These are phyloP conservation scores for Thielaviopsis musarum DNA, from an alignment of 2,329 filamentous ascomycete genomes.

Conservation along the genomic window DNA sequence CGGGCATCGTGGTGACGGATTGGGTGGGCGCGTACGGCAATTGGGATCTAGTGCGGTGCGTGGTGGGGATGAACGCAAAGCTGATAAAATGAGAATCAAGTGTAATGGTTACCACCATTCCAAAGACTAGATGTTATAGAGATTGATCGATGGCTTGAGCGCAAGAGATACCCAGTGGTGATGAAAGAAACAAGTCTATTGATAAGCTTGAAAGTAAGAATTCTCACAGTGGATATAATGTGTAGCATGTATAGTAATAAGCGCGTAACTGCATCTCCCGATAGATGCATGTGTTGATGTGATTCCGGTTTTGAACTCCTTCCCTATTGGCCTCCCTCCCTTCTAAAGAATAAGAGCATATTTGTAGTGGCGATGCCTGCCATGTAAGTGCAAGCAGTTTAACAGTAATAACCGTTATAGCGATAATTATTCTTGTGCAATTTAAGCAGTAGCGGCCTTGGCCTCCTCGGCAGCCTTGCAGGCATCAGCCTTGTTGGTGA, in stretches of 20 bases:
- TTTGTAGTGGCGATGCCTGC: background rate
- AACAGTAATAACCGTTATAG: background rate
- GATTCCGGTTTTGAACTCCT: background rate
- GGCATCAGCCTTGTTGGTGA: constrained; percentile 27
- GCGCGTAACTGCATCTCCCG: background rate
- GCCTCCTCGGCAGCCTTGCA: constrained; percentile 21
- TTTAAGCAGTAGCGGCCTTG: constrained; percentile 9
- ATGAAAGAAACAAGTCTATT: too few species aligned
- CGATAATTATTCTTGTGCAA: background rate
- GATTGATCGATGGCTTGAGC: too few species aligned
- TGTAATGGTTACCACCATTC: too few species aligned
- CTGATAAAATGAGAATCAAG: constrained; percentile 24
- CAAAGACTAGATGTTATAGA: too few species aligned
- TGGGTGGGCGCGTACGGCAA: constrained; percentile 78
- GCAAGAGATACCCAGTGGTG: too few species aligned
- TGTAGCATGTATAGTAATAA: background rate
- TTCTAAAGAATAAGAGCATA: background rate
- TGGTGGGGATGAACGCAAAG: constrained; percentile 80
- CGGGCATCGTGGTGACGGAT: constrained; percentile 81
- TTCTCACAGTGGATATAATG: too few species aligned
- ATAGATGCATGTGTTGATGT: background rate
- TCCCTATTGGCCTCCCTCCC: background rate
- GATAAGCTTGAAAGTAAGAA: too few species aligned
- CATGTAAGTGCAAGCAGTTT: background rate
- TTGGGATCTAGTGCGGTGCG: constrained; percentile 77